Base-by-base conservation (phyloP, 2,329 filamentous ascomycete genomes). In the Stagonosporopsis vannaccii region DNA sequence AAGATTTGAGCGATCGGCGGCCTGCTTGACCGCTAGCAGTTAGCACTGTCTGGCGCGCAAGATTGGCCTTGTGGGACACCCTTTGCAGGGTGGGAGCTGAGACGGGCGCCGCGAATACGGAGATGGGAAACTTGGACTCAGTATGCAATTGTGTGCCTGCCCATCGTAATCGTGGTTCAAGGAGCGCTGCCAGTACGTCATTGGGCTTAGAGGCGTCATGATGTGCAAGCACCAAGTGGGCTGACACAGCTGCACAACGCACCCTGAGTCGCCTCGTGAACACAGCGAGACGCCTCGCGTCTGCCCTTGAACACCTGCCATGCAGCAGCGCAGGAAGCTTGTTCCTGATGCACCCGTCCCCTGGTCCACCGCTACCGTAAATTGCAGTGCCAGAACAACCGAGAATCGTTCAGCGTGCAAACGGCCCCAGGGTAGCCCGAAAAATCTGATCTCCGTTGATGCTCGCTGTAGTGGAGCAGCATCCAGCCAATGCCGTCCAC, bases 1-100 rank as follows among this genome's bases (percentile, higher is more conserved):
- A 41, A 37, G 41, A 47, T 42, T 51, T 26, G 39, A 54, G 35
- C 4, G 63, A 66, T 66, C 63, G 62, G 48, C 63, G 52, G 56
- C 54, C 43, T 51, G 17, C 48, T 50, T 43, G 36, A 13, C 63
- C 56, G 4, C 30, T 32, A 48, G n/a, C 23, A 51, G 62, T 20
- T 62, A 62, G 61, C 20, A 22, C 35, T 19, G 37, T 23, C 32
- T 41, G 59, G 39, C 23, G 46, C 15, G 56, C 55, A 46, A 51
- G 45, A 50, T 52, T 45, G 26, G 47, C 36, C 42, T 35, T 46
- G 30, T 35, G 41, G 45, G 26, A 36, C 23, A 30, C 23, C 22
- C 15, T 51, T 39, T 51, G 47, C 42, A 33, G 25, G 22, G 52
- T 39, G 52, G 45, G 15, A 11, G 37, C 39, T 45, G 33, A 20